Evolutionary conservation across 306 rosid genomes (phyloP).

Genomic region (Malus sylvestris): DNA sequence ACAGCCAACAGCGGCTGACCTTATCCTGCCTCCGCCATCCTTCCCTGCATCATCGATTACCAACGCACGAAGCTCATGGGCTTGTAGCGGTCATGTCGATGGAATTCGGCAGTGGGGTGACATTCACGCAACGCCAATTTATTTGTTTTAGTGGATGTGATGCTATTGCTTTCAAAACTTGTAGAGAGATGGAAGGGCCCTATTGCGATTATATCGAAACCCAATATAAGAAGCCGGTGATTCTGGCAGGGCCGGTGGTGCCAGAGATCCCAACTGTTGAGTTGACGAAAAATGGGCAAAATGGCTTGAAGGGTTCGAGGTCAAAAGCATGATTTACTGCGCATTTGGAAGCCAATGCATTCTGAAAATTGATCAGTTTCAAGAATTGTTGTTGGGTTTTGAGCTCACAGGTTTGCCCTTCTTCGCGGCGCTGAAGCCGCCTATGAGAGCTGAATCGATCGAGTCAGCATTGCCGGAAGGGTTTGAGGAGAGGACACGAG

Average conservation of each 20-base stretch:
- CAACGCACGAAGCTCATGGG: slow-evolving; percentile 29
- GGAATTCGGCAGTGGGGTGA: slow-evolving; percentile 26
- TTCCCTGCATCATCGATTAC: slow-evolving; percentile 42
- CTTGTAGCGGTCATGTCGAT: neutral
- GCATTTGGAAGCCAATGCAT: slow-evolving; percentile 53
- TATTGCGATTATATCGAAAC: slow-evolving; percentile 32
- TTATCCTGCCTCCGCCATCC: slow-evolving; percentile 33
- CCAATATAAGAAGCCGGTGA: slow-evolving; percentile 31
- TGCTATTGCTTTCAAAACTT: slow-evolving; percentile 42
- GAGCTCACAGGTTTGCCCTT: slow-evolving; percentile 61
- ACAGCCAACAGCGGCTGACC: slow-evolving; percentile 11
- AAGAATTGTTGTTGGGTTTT: slow-evolving; percentile 53
- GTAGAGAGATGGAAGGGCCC: slow-evolving; percentile 60
- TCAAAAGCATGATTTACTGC: slow-evolving; percentile 44
- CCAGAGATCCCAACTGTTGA: slow-evolving; percentile 21
- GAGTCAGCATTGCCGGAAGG: slow-evolving; percentile 51
- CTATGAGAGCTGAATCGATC: slow-evolving; percentile 34
- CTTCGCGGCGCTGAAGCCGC: slow-evolving; percentile 45
- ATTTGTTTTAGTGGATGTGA: slow-evolving; percentile 25
- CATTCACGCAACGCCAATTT: slow-evolving; percentile 21
- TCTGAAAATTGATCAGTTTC: slow-evolving; percentile 32
- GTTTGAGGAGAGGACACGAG: slow-evolving; percentile 33
- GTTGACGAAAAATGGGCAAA: slow-evolving; percentile 45
- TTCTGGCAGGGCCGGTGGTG: slow-evolving; percentile 49
- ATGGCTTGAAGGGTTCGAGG: slow-evolving; percentile 39